A percentile compares a stretch with the other conserved stretches of the same genome.
Evolutionary conservation across 192 early-diverging fungal species (phyloP).

Genomic region (Paraglomus occultum): DNA sequence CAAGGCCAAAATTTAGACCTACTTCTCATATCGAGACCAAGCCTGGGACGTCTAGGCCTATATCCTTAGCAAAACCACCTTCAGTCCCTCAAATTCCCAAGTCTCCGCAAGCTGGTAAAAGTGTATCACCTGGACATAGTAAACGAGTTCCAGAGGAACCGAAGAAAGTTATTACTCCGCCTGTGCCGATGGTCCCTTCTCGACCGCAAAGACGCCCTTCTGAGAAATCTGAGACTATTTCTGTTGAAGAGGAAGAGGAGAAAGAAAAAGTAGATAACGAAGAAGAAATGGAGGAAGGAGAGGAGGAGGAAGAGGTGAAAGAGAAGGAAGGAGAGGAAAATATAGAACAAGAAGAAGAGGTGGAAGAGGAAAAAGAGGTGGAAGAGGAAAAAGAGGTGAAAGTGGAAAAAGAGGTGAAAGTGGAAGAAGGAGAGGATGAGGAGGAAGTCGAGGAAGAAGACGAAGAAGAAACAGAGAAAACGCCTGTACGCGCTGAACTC

Average conservation of each 20-base stretch:
- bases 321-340: background rate
- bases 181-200: too few relatives aligned
- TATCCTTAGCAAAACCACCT: constrained; percentile 40
- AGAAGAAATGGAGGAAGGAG: background rate
- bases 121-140: too few relatives aligned
- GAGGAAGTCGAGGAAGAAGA: background rate
- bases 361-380: constrained; percentile 19
- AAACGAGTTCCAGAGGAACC: too few relatives aligned
- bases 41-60: constrained; percentile 33
- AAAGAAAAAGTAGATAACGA: background rate
- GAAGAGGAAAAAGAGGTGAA: background rate
- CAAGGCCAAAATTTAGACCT: constrained; percentile 5
- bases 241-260: constrained; percentile 6
- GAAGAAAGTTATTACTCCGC: too few relatives aligned
- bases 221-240: background rate
- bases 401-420: background rate
- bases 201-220: too few relatives aligned
- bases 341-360: background rate
- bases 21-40: constrained; percentile 29
- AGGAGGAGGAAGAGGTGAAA: background rate
- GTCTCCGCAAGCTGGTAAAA: constrained; percentile 4
- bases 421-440: background rate
- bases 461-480: constrained; percentile 7
- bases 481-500: too few relatives aligned
- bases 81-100: constrained; percentile 33